A percentile compares a stretch with the other conserved stretches of the same genome.
These are phyloP conservation scores for Aspergillus terreus DNA, from an alignment of 2,329 filamentous ascomycete species.

Conservation along the genomic window DNA sequence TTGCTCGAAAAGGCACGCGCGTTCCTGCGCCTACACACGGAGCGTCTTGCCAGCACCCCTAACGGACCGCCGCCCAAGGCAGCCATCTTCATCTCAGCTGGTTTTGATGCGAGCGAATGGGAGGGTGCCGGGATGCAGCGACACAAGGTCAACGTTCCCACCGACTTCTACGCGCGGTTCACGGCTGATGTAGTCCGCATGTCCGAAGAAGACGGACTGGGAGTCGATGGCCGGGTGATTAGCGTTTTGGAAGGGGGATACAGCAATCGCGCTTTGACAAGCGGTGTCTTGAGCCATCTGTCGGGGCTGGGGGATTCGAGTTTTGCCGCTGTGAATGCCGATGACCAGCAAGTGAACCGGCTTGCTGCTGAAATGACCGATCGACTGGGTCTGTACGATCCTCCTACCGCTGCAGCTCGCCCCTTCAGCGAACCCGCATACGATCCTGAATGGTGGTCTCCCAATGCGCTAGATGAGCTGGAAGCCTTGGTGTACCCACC, in stretches of 20 bases:
- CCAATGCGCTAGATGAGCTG: constrained; percentile 62
- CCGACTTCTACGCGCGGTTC: constrained; percentile 90
- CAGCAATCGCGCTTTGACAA: constrained; percentile 83
- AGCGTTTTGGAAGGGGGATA: constrained; percentile 96
- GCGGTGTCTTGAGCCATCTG: constrained; percentile 84
- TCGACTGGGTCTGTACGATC: constrained; percentile 23
- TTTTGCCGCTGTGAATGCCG: constrained; percentile 25
- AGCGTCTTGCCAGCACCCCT: constrained; percentile 55
- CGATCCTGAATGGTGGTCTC: constrained; percentile 69
- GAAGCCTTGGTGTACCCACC: constrained; percentile 57
- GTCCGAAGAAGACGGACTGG: constrained; percentile 72
- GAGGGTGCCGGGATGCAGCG: constrained; percentile 91
- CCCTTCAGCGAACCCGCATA: constrained; percentile 43
- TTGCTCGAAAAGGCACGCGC: constrained; percentile 76
- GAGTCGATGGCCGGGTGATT: constrained; percentile 78
- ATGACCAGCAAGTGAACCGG: constrained; percentile 30
- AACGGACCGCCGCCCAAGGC: constrained; percentile 66
- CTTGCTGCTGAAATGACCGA: constrained; percentile 59
- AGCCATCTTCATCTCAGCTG: constrained; percentile 91
- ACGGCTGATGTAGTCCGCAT: constrained; percentile 80
- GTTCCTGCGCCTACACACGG: constrained; percentile 72
- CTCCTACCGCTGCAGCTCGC: constrained; percentile 1
- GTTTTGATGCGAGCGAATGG: constrained; percentile 96
- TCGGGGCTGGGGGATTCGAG: constrained; percentile 63
- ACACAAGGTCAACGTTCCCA: constrained; percentile 92